Evolutionary conservation across 768 basidiomycete species (phyloP), one percentile per base, ranked within the genome.

Genomic region (Mycena capillaripes): DNA sequence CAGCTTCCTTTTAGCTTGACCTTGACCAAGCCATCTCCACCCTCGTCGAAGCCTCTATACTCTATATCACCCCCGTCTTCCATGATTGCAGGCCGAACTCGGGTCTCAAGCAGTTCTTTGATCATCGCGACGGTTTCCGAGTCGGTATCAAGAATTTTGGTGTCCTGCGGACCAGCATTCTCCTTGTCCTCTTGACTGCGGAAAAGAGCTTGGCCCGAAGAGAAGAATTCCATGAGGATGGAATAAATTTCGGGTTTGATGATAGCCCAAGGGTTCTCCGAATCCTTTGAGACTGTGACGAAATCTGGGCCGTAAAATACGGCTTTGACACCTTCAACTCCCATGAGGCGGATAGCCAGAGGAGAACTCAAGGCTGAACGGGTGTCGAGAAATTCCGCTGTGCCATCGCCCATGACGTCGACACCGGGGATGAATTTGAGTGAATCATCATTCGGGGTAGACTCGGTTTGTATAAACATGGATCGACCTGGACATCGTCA

Each of bases 11-110:
- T 99, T 71, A 99, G 86, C 81, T 94, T 97, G 34, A 99, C 87
- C 79, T 89, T 89, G 7, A 99, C 97, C 34, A 94, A 78, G 0
- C 95, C 95, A 27, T 84, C 82, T 3, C 94, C 95, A 25, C 90
- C 90, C 74, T 97, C 95, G 59, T 89, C 88, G 78, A 99, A 97
- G 4, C 95, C 97, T 40, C 93, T 89, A 80, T 95, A 99, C 83
- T 99, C 97, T 68, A 99, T 97, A 80, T 99, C 98, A 2, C 98
- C 98, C 0, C 98, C 98, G 67, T 99, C 97, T 81, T 99, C 98
- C 95, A 97, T 97, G 71, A 99, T 99, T 6, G 97, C 95, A 7
- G 98, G 98, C 65, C 98, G 86, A 21, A 99, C 96, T 17, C 98
- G 86, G 3, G 97, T 99, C 79, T 98, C 97, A 59, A 99, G 85